Evolutionary conservation across 139 green algal species (phyloP).

Genomic region (Coelastrella sp.): DNA sequence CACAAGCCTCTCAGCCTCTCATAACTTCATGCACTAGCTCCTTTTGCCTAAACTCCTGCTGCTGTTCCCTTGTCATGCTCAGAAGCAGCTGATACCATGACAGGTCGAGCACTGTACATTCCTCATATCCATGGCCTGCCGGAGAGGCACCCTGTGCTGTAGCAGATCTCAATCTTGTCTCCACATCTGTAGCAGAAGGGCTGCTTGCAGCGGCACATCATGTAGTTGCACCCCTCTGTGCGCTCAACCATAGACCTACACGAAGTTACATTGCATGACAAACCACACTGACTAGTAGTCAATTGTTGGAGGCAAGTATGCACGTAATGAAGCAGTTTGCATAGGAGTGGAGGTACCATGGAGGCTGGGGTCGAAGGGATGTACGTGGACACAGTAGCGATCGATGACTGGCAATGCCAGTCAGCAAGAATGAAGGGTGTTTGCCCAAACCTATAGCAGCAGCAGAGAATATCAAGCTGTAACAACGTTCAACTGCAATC

Average conservation of each 20-base stretch:
- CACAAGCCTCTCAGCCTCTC: background rate
- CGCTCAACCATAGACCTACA: constrained; percentile 39
- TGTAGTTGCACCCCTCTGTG: constrained; percentile 50
- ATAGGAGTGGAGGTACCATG: too few relatives aligned
- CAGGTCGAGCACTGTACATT: too few relatives aligned
- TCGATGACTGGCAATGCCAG: too few relatives aligned
- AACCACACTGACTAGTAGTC: background rate
- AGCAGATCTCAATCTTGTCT: background rate
- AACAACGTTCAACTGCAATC: too few relatives aligned
- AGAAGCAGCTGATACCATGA: too few relatives aligned
- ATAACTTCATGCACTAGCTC: background rate
- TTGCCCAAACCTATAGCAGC: too few relatives aligned
- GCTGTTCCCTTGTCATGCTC: background rate
- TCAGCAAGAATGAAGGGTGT: too few relatives aligned
- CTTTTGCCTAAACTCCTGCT: background rate
- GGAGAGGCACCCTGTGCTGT: background rate
- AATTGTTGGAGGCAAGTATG: background rate
- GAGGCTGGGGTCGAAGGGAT: too few relatives aligned
- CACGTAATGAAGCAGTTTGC: background rate
- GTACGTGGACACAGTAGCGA: too few relatives aligned
- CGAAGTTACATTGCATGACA: background rate
- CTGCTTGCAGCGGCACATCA: constrained; percentile 44
- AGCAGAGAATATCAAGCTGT: too few relatives aligned
- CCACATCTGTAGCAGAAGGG: constrained; percentile 47
- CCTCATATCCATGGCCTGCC: background rate